Base-by-base conservation (phyloP, 2,329 filamentous ascomycete genomes). In the Polychaeton citri region DNA sequence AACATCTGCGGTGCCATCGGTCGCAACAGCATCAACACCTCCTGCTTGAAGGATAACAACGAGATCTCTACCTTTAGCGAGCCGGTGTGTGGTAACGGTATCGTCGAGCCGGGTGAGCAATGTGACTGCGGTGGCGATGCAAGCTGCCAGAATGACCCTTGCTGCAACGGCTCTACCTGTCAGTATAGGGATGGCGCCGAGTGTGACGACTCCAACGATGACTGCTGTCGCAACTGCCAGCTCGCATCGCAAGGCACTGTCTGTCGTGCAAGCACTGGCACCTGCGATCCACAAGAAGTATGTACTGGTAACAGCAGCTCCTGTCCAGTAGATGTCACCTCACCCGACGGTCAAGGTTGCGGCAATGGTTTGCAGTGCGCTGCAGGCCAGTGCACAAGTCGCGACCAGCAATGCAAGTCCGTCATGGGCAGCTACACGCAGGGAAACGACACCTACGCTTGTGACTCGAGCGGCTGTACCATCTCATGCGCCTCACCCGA, bases 21-120 rank as follows among this genome's bases (percentile, higher is more conserved):
- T 35, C 73, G 79, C 39, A 80, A 81, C 51, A 81, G 77, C 42
- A 79, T 93, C 56, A 80, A 82, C 43, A 76, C 76, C 0, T 61
- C 54, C 18, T 98, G 90, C 57, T 65, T 98, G 30, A 79, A 76
- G n/a, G 78, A 83, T 57, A 98, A 98, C 65, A 76, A 74, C 47
- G 78, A 82, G 44, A 76, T 98, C 32, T 71, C 74, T 20, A 90
- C 81, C 19, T 83, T 93, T 47, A 80, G 77, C 0, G 83, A 81
- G 37, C 80, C 79, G 48, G 79, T 87, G 54, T 98, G 90, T 59
- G 90, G 90, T 39, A 98, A 98, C 59, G 90, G 90, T 36, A 96
- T 98, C 45, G 90, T 98, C 34, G 90, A 96, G 61, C 66, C 72
- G 13, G 90, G 85, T 43, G 90, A 98, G 61, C 81, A 98, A 36